phyloP scores from a whole-genome alignment of 352 stramenopile genomes.

The Globisporangium solare region DNA sequence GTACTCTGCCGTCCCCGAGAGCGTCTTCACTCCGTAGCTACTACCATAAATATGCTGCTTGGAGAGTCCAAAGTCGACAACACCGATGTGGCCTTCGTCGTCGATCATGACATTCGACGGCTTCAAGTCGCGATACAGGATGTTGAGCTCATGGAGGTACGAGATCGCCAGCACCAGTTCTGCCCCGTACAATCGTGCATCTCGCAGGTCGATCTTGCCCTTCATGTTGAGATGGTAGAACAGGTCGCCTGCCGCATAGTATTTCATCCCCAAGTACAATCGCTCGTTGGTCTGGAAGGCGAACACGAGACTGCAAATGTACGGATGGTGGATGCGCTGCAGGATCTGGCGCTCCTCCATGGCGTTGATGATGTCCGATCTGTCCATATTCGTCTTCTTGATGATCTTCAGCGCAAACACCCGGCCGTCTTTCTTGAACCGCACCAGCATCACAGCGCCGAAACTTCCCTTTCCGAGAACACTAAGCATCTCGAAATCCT shows the following conservation, averaged over 20 bases:
- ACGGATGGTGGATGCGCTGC: constrained; percentile 85
- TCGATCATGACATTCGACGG: constrained; percentile 90
- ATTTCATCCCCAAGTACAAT: constrained; percentile 89
- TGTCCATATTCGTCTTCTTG: constrained; percentile 88
- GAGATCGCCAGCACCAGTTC: constrained; percentile 86
- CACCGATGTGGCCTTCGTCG: constrained; percentile 81
- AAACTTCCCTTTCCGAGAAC: constrained; percentile 86
- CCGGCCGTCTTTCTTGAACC: constrained; percentile 85
- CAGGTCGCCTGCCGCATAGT: constrained; percentile 82
- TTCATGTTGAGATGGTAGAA: constrained; percentile 89
- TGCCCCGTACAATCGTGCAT: constrained; percentile 73
- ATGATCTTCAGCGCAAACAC: constrained; percentile 90
- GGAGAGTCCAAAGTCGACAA: constrained; percentile 86
- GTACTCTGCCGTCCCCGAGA: constrained; percentile 85
- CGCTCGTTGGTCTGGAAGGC: constrained; percentile 88
- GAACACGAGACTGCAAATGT: constrained; percentile 85
- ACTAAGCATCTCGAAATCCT: constrained; percentile 90
- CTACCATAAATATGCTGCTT: constrained; percentile 88
- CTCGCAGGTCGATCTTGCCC: constrained; percentile 52
- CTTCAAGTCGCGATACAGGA: constrained; percentile 86
- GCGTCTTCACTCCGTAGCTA: constrained; percentile 80
- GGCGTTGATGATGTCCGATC: constrained; percentile 76
- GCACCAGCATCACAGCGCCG: constrained; percentile 85
- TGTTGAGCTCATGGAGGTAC: constrained; percentile 88
- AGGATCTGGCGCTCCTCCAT: constrained; percentile 89